Evolutionary conservation across 345 rosid genomes (phyloP).

Genomic region (Odontarrhena argentea): DNA sequence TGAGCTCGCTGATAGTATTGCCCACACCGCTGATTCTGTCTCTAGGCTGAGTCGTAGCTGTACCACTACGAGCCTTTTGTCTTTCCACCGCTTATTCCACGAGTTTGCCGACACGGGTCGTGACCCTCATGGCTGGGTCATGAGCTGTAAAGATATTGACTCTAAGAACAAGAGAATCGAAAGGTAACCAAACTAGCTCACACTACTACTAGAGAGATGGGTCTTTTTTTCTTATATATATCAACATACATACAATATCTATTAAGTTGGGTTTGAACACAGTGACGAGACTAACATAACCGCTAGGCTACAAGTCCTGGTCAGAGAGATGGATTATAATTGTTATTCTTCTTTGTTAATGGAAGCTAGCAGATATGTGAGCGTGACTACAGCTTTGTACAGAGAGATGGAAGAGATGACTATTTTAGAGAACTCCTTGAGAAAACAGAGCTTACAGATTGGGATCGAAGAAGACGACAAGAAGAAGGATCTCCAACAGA

Average conservation of each 20-base stretch:
- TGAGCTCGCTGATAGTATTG: constrained; percentile 67
- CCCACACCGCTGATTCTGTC: constrained; percentile 58
- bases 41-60: constrained; percentile 65
- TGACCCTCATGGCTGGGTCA: constrained; percentile 64
- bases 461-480: constrained; percentile 36
- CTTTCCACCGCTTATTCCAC: constrained; percentile 54
- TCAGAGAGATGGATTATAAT: constrained; percentile 23
- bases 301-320: too few relatives aligned
- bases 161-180: constrained; percentile 71
- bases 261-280: too few relatives aligned
- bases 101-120: constrained; percentile 71
- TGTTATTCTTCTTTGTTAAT: constrained; percentile 9
- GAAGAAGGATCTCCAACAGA: constrained; percentile 64
- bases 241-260: too few relatives aligned
- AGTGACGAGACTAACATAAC: too few relatives aligned
- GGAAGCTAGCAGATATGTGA: constrained; percentile 57
- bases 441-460: constrained; percentile 44
- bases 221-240: constrained; percentile 5
- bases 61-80: constrained; percentile 46
- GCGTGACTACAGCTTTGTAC: constrained; percentile 63
- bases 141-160: constrained; percentile 69
- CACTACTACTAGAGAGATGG: constrained; percentile 5
- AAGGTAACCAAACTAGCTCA: constrained; percentile 38
- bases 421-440: constrained; percentile 52
- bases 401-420: constrained; percentile 87